Percentiles rank a stretch among this genome's conserved stretches.
These are phyloP conservation scores for Pseudodiploospora longispora DNA, from an alignment of 2,329 filamentous ascomycete genomes.

Conservation along the genomic window DNA sequence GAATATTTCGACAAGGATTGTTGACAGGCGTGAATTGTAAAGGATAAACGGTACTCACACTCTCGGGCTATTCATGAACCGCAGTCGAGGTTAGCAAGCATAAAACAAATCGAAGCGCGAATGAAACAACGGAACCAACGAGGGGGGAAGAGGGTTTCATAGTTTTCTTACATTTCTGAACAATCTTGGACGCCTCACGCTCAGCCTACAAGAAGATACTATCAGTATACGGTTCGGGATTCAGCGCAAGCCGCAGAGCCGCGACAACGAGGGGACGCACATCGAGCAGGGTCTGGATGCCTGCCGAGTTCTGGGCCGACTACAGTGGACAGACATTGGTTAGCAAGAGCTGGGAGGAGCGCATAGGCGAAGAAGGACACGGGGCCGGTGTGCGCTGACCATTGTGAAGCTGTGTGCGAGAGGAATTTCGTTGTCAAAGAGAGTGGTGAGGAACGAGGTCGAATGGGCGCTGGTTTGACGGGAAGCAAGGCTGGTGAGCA, in stretches of 20 bases:
- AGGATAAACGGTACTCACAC: slow-evolving; percentile 51
- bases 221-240: slow-evolving; percentile 2
- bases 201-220: slow-evolving; percentile 61
- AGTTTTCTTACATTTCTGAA: slow-evolving; percentile 73
- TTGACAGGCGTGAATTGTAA: not conserved
- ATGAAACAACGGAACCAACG: slow-evolving; percentile 1
- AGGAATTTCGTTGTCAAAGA: too few relatives aligned
- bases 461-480: not conserved
- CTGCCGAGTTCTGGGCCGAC: slow-evolving; percentile 97
- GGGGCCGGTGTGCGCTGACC: not conserved
- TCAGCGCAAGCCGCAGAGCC: not conserved
- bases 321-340: slow-evolving; percentile 30
- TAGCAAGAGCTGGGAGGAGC: too few relatives aligned
- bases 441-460: too few relatives aligned
- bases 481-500: not conserved
- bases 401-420: not conserved
- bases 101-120: slow-evolving; percentile 1
- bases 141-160: not conserved
- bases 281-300: slow-evolving; percentile 97
- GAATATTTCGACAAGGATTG: not conserved
- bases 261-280: slow-evolving; percentile 45
- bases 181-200: slow-evolving; percentile 97
- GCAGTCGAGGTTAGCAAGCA: not conserved
- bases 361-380: too few relatives aligned
- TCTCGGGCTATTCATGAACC: slow-evolving; percentile 58